Conservation (phyloP, 768 basidiomycete genomes). For the Agaricus subrufescens region DNA sequence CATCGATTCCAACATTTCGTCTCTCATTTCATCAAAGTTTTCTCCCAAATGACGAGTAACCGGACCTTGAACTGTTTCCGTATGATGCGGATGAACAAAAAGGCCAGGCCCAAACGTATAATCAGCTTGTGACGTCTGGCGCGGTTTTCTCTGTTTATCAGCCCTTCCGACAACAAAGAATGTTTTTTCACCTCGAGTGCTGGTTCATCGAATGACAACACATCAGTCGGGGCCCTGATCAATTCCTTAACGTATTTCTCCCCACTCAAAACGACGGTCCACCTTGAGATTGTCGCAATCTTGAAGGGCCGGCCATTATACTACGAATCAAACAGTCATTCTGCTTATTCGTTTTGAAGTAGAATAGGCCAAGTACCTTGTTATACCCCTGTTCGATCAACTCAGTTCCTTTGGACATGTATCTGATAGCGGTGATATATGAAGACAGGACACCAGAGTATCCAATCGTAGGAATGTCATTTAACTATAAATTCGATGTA, state of each 20-base stretch:
- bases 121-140: constrained; percentile 29
- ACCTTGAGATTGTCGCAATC: no score
- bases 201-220: constrained; percentile 28
- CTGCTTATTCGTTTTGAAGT: not conserved
- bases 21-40: constrained; percentile 34
- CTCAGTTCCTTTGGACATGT: constrained; percentile 16
- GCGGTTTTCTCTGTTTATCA: not conserved
- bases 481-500: constrained; percentile 7
- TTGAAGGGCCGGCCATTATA: constrained; percentile 20
- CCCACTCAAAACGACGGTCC: no score
- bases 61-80: constrained; percentile 23
- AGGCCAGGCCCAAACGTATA: constrained; percentile 33
- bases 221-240: constrained; percentile 30
- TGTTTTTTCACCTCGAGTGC: constrained; percentile 25
- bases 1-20: constrained; percentile 40
- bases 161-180: no score
- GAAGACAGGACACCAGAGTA: constrained; percentile 19
- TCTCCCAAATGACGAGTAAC: constrained; percentile 34
- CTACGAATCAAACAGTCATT: constrained; percentile 8
- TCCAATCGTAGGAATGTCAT: constrained; percentile 20
- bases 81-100: constrained; percentile 24
- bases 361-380: constrained; percentile 9
- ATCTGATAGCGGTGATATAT: constrained; percentile 19
- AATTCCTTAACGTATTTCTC: constrained; percentile 32
- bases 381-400: constrained; percentile 22